phyloP scores from a whole-genome alignment of 2,329 filamentous ascomycete species.

The Aspergillus tanneri region DNA sequence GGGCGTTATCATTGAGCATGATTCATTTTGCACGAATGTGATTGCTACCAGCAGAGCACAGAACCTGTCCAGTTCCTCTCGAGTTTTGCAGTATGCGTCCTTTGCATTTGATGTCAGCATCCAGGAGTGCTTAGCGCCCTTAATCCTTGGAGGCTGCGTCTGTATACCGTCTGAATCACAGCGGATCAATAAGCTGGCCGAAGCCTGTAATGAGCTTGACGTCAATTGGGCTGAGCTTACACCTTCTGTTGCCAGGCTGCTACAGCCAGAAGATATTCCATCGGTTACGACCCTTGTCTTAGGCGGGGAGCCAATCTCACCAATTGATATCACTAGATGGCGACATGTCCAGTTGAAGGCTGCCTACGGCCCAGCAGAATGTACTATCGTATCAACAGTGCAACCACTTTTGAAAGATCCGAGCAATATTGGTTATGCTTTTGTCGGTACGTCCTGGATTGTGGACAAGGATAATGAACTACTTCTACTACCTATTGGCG shows the following conservation, averaged over 20 bases:
- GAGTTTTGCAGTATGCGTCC: constrained; percentile 43
- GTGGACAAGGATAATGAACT: not conserved
- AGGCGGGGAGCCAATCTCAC: constrained; percentile 21
- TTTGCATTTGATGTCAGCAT: constrained; percentile 51
- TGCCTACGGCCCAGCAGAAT: too few relatives aligned
- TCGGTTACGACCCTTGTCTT: constrained; percentile 28
- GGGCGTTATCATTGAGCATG: constrained; percentile 76
- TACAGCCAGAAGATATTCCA: constrained; percentile 26
- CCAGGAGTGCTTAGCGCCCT: constrained; percentile 50
- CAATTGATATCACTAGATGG: too few relatives aligned
- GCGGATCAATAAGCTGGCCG: constrained; percentile 45
- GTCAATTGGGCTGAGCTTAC: constrained; percentile 57
- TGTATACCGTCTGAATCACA: constrained; percentile 53
- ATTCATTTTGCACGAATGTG: constrained; percentile 23
- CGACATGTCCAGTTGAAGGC: too few relatives aligned
- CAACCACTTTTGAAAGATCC: too few relatives aligned
- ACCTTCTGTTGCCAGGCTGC: constrained; percentile 49
- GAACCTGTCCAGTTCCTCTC: constrained; percentile 17
- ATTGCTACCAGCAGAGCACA: not conserved
- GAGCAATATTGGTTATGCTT: too few relatives aligned
- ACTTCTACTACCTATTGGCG: not conserved
- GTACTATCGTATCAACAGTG: too few relatives aligned
- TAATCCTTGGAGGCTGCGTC: constrained; percentile 55
- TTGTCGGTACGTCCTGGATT: too few relatives aligned
- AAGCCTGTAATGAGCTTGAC: constrained; percentile 48